Conservation (phyloP, 73 alveolate species). For the Stentor roeselii region DNA sequence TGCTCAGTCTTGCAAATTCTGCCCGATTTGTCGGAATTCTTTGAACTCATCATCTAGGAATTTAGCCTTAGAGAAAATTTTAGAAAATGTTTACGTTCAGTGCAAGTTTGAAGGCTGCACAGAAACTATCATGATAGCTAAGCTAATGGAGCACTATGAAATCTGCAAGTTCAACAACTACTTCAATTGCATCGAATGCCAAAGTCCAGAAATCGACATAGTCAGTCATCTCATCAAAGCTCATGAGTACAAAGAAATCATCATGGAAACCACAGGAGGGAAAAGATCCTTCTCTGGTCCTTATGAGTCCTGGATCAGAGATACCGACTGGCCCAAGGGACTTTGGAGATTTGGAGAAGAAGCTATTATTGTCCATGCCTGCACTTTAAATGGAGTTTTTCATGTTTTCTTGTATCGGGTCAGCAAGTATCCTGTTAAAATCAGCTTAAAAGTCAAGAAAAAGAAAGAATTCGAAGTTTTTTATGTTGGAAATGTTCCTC, state of each 20-base stretch:
- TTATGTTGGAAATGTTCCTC: constrained; percentile 12
- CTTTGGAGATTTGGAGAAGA: constrained; percentile 22
- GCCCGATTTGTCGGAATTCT: background rate
- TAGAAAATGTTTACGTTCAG: background rate
- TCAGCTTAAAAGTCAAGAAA: background rate
- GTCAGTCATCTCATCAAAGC: background rate
- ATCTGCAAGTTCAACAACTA: background rate
- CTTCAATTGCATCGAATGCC: background rate
- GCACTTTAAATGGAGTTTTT: background rate
- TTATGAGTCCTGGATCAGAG: background rate
- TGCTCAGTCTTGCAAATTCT: background rate
- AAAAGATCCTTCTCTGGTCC: constrained; percentile 16
- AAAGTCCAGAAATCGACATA: background rate
- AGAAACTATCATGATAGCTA: background rate
- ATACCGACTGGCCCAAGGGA: constrained; percentile 26
- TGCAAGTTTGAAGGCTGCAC: constrained; percentile 22
- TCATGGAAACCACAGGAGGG: constrained; percentile 21
- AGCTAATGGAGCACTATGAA: background rate
- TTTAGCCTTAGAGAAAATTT: background rate
- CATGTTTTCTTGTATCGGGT: constrained; percentile 2
- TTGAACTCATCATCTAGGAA: background rate
- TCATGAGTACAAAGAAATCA: constrained; percentile 23
- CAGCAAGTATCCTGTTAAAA: background rate
- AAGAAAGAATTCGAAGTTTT: background rate
- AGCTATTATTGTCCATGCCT: constrained; percentile 1